Evolutionary conservation across 176 grass and related monocot species (phyloP).

Genomic region (Carex cristatella): DNA sequence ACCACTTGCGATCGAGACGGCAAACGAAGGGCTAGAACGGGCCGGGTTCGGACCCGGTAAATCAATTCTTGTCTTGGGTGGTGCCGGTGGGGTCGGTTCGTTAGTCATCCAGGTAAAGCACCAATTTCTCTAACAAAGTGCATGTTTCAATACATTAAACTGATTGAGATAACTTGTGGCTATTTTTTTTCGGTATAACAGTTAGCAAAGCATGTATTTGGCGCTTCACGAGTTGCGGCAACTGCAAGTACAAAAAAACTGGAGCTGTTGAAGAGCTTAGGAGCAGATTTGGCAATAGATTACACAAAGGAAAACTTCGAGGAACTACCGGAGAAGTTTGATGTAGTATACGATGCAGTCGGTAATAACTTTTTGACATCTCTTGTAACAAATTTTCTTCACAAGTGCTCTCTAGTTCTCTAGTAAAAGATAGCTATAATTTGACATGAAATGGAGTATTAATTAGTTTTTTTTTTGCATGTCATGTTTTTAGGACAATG

Average conservation of each 20-base stretch:
- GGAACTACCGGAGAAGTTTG: conserved; percentile 65
- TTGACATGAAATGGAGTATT: too few relatives aligned
- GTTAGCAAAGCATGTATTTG: conserved; percentile 70
- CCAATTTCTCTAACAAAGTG: neutral
- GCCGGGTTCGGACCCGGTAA: conserved; percentile 52
- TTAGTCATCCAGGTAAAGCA: conserved; percentile 64
- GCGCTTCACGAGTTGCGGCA: conserved; percentile 59
- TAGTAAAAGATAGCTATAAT: neutral
- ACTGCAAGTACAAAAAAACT: conserved; percentile 70
- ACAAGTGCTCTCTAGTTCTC: neutral
- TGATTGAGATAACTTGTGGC: too few relatives aligned
- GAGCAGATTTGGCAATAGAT: conserved; percentile 73
- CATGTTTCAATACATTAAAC: neutral
- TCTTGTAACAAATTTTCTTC: neutral
- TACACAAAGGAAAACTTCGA: conserved; percentile 83
- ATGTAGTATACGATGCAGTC: conserved; percentile 74
- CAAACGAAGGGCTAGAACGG: conserved; percentile 53
- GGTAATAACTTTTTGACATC: conserved; percentile 36
- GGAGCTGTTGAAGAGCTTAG: conserved; percentile 67
- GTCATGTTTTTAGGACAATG: conserved; percentile 57
- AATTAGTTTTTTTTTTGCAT: neutral
- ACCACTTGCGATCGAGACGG: conserved; percentile 67
- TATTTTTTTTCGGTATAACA: conserved; percentile 21
- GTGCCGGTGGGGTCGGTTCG: conserved; percentile 79
- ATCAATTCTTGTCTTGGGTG: conserved; percentile 79